Evolutionary conservation across 495 filamentous ascomycete genomes (phyloP).

Genomic region (Daldinia bambusicola): DNA sequence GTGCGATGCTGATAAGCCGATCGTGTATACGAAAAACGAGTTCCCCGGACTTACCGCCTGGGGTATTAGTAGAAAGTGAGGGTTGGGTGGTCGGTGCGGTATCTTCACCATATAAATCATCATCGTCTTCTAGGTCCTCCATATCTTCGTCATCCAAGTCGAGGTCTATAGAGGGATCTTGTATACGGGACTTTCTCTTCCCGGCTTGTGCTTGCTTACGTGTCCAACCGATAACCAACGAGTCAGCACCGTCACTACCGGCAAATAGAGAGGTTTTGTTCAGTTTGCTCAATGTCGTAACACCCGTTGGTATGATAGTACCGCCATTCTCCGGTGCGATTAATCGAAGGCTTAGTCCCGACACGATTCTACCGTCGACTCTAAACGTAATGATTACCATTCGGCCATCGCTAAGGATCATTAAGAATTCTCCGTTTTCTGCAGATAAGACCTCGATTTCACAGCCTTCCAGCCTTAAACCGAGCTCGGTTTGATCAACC

Average conservation of each 20-base stretch:
- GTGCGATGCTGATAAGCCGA: constrained; percentile 76
- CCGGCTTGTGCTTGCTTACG: constrained; percentile 64
- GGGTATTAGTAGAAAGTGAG: constrained; percentile 32
- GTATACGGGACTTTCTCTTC: constrained; percentile 58
- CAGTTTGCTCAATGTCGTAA: constrained; percentile 75
- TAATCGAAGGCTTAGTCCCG: constrained; percentile 76
- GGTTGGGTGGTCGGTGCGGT: constrained; percentile 40
- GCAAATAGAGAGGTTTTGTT: constrained; percentile 80
- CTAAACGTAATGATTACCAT: constrained; percentile 82
- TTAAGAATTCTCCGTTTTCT: constrained; percentile 80
- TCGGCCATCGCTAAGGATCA: constrained; percentile 82
- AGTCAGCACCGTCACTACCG: constrained; percentile 86
- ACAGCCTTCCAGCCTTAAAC: constrained; percentile 84
- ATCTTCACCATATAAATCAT: constrained; percentile 79
- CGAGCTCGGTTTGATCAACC: constrained; percentile 83
- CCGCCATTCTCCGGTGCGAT: constrained; percentile 70
- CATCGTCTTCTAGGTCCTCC: constrained; percentile 65
- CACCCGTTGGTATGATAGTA: constrained; percentile 66
- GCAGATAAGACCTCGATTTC: constrained; percentile 76
- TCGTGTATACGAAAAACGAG: constrained; percentile 83
- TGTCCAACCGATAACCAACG: constrained; percentile 81
- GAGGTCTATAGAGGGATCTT: constrained; percentile 49
- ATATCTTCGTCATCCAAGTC: constrained; percentile 68
- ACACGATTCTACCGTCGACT: constrained; percentile 92
- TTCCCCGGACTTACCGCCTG: constrained; percentile 61